phyloP scores from a whole-genome alignment of 164 flowering plant genomes.

The Chimonanthus praecox region DNA sequence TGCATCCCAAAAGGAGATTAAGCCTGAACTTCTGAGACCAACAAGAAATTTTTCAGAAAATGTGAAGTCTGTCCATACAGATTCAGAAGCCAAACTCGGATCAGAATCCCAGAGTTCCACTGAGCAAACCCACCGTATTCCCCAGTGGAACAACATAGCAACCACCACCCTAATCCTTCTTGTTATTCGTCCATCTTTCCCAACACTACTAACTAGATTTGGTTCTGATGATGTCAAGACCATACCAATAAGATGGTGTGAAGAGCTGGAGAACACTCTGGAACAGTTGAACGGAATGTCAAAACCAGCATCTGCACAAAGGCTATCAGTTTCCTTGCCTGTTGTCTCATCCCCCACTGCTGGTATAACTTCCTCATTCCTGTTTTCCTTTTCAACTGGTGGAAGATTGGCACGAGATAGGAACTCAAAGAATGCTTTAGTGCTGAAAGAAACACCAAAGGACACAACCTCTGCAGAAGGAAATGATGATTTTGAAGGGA shows the following conservation, averaged over 20 bases:
- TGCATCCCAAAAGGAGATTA: slow-evolving; percentile 45
- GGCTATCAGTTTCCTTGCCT: background rate
- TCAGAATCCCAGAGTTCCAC: slow-evolving; percentile 42
- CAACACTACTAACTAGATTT: slow-evolving; percentile 11
- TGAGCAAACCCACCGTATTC: slow-evolving; percentile 72
- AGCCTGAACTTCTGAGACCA: slow-evolving; percentile 64
- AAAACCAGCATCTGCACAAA: slow-evolving; percentile 5
- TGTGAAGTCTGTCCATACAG: slow-evolving; percentile 74
- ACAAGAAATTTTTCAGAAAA: slow-evolving; percentile 64
- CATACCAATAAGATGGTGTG: slow-evolving; percentile 61
- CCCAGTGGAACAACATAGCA: slow-evolving; percentile 43
- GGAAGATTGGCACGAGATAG: slow-evolving; percentile 20
- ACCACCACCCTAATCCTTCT: slow-evolving; percentile 38
- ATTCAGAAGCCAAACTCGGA: slow-evolving; percentile 15
- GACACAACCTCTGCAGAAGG: slow-evolving; percentile 74
- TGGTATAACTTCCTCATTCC: slow-evolving; percentile 15
- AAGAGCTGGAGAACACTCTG: slow-evolving; percentile 65
- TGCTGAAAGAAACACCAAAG: slow-evolving; percentile 46
- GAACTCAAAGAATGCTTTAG: slow-evolving; percentile 29
- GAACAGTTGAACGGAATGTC: slow-evolving; percentile 36
- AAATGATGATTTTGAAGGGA: slow-evolving; percentile 53
- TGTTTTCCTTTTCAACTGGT: slow-evolving; percentile 19
- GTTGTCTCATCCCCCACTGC: slow-evolving; percentile 14
- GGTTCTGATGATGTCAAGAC: slow-evolving; percentile 33
- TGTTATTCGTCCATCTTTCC: slow-evolving; percentile 17